Evolutionary conservation across 768 basidiomycete genomes (phyloP).

Genomic region (Tubosaeta brunneosetosa): DNA sequence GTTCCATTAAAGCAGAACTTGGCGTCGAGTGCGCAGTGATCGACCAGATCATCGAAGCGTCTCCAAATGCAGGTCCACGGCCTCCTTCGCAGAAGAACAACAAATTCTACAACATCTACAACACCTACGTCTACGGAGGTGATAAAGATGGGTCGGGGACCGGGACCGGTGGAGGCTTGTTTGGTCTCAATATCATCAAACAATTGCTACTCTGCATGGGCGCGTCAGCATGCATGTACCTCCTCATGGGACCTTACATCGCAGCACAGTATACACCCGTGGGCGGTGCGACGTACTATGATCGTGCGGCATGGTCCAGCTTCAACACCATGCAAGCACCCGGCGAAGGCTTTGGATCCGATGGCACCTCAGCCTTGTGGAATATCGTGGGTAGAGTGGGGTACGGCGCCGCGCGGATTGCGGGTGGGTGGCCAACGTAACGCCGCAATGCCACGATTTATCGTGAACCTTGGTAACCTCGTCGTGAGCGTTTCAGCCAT

Average conservation of each 20-base stretch:
- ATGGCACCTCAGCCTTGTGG: slow-evolving; percentile 63
- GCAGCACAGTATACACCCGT: slow-evolving; percentile 51
- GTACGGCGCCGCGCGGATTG: slow-evolving; percentile 70
- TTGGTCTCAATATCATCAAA: slow-evolving; percentile 34
- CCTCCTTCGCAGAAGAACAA: slow-evolving; percentile 40
- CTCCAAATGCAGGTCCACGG: slow-evolving; percentile 28
- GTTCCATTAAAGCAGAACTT: slow-evolving; percentile 70
- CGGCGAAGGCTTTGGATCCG: slow-evolving; percentile 66
- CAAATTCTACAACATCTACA: slow-evolving; percentile 84
- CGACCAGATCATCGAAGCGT: slow-evolving; percentile 57
- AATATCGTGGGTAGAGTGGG: slow-evolving; percentile 65
- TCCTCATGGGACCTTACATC: slow-evolving; percentile 57
- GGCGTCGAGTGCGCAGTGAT: slow-evolving; percentile 75
- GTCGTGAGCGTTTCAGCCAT: slow-evolving; percentile 10
- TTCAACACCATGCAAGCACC: slow-evolving; percentile 68
- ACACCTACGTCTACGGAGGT: slow-evolving; percentile 56
- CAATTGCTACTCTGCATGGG: slow-evolving; percentile 58
- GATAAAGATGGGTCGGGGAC: slow-evolving; percentile 34
- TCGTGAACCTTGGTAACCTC: slow-evolving; percentile 2
- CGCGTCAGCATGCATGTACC: slow-evolving; percentile 56
- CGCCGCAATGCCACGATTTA: background rate
- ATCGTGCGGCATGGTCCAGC: slow-evolving; percentile 73
- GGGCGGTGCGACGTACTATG: slow-evolving; percentile 71
- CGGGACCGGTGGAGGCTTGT: slow-evolving; percentile 16
- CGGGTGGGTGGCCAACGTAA: slow-evolving; percentile 74